Percentiles rank a stretch among this genome's conserved stretches.
Evolutionary conservation across 305 asterid species (phyloP).

Genomic region (Coffea humblotiana): DNA sequence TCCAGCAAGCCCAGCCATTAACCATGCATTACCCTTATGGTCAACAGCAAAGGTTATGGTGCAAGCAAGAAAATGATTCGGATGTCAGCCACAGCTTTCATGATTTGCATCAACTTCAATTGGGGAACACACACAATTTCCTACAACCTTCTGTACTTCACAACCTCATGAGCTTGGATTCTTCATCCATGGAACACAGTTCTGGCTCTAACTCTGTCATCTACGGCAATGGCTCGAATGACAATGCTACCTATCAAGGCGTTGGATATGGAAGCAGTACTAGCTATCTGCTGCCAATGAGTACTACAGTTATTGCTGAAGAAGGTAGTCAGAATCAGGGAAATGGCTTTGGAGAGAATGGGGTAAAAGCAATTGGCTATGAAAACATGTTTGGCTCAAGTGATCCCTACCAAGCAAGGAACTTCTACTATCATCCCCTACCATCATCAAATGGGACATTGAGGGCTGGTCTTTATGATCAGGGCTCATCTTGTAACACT

Average conservation of each 20-base stretch:
- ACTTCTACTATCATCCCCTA: conserved; percentile 43
- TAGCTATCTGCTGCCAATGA: conserved; percentile 39
- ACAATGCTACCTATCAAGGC: conserved; percentile 18
- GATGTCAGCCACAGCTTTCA: conserved; percentile 33
- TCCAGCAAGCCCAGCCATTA: conserved; percentile 52
- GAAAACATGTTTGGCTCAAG: conserved; percentile 39
- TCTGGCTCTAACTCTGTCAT: conserved; percentile 32
- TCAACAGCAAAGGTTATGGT: conserved; percentile 50
- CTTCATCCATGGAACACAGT: conserved; percentile 41
- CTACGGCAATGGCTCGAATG: conserved; percentile 20
- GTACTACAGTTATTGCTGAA: conserved; percentile 24
- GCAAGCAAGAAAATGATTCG: conserved; percentile 58
- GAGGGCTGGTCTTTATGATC: conserved; percentile 37
- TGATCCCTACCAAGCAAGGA: conserved; percentile 45
- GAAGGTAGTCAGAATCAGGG: conserved; percentile 37
- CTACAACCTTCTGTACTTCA: conserved; percentile 50
- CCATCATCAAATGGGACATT: conserved; percentile 21
- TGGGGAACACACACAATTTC: conserved; percentile 52
- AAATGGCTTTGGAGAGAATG: conserved; percentile 36
- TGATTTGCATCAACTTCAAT: conserved; percentile 46
- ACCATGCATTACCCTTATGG: conserved; percentile 39
- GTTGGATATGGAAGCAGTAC: conserved; percentile 24
- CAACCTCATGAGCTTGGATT: conserved; percentile 60
- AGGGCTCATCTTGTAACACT: conserved; percentile 33
- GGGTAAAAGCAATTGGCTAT: conserved; percentile 31